These are phyloP conservation scores for Craterostigma plantagineum DNA, from an alignment of 257 asterid species.

Conservation along the genomic window DNA sequence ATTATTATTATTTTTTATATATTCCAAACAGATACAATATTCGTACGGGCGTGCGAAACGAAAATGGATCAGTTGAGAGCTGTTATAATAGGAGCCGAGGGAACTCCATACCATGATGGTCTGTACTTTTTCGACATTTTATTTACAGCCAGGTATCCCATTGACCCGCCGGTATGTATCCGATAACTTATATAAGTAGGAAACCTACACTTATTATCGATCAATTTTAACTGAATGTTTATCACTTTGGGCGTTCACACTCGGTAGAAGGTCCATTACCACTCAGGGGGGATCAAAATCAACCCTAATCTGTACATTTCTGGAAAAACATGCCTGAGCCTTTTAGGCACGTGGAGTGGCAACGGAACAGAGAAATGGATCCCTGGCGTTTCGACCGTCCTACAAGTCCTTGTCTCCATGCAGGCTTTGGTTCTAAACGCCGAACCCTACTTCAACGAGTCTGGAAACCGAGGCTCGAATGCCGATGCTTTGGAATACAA, in stretches of 20 bases:
- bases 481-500: constrained; percentile 45
- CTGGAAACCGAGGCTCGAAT: constrained; percentile 36
- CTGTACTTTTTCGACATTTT: constrained; percentile 81
- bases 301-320: constrained; percentile 65
- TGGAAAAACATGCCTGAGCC: constrained; percentile 91
- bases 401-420: constrained; percentile 89
- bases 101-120: constrained; percentile 96
- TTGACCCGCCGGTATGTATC: constrained; percentile 69
- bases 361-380: constrained; percentile 58
- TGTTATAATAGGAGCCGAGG: constrained; percentile 83
- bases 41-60: constrained; percentile 71
- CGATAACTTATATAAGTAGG: constrained; percentile 1
- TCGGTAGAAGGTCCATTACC: constrained; percentile 46
- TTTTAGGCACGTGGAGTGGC: constrained; percentile 85
- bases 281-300: constrained; percentile 79
- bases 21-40: constrained; percentile 52
- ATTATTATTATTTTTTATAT: too few relatives aligned
- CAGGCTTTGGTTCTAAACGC: constrained; percentile 86
- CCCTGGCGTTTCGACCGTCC: constrained; percentile 47
- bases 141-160: constrained; percentile 67
- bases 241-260: constrained; percentile 5
- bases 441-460: constrained; percentile 87
- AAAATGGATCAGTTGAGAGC: constrained; percentile 95
- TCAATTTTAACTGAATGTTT: constrained; percentile 2
- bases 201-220: background rate